Percentiles rank a stretch among this genome's conserved stretches.
These are phyloP conservation scores for Multifurca ochricompacta DNA, from an alignment of 768 basidiomycete species.

Conservation along the genomic window DNA sequence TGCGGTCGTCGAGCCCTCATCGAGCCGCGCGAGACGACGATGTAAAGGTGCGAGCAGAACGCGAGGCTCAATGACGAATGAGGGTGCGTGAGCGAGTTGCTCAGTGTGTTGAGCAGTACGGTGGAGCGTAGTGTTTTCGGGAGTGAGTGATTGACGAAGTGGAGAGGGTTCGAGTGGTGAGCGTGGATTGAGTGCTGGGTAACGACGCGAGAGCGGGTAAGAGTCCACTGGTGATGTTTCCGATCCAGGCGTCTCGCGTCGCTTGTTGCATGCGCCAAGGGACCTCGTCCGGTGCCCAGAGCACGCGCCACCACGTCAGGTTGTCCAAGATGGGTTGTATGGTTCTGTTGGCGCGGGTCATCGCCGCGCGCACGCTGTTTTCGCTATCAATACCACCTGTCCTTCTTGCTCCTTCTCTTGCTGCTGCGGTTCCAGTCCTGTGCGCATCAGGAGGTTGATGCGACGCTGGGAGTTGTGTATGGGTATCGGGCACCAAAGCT, in stretches of 20 bases:
- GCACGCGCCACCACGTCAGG: conserved; percentile 17
- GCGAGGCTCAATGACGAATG: conserved; percentile 9
- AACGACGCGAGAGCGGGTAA: conserved; percentile 13
- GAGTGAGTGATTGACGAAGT: conserved; percentile 1
- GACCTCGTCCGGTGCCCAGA: conserved; percentile 17
- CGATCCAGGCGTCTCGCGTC: conserved; percentile 12
- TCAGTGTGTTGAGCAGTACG: conserved; percentile 21
- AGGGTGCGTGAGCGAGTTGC: conserved; percentile 18
- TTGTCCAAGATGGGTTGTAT: conserved; percentile 2
- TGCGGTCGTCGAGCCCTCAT: conserved; percentile 2
- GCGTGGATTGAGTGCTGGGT: conserved; percentile 2
- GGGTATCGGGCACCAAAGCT: background rate
- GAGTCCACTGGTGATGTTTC: conserved; percentile 4
- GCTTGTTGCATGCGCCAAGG: conserved; percentile 15
- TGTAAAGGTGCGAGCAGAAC: conserved; percentile 18
- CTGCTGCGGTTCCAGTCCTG: background rate
- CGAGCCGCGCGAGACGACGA: conserved; percentile 18
- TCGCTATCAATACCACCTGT: no score
- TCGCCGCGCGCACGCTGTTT: conserved; percentile 8
- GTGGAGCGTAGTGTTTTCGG: conserved; percentile 17
- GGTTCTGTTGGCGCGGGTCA: conserved; percentile 1
- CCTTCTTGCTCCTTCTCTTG: no score
- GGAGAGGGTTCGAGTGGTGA: conserved; percentile 2
- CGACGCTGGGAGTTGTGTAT: background rate
- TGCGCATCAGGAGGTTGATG: background rate